These are phyloP conservation scores for Vanderwaltozyma verrucispora DNA, from an alignment of 805 yeast species.

Conservation along the genomic window DNA sequence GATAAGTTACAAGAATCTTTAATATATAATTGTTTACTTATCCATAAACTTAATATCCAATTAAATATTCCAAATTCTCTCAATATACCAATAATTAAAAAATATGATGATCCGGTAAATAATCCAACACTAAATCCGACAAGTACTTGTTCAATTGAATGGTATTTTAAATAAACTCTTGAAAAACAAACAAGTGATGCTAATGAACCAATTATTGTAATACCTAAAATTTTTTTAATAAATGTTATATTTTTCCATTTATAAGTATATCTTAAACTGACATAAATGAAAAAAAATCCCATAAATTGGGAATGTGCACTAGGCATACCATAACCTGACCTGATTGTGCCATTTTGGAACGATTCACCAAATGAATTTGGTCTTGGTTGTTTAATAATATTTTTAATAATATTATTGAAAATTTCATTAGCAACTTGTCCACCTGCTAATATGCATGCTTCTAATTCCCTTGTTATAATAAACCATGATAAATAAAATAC, in stretches of 20 bases:
- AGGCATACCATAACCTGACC: conserved; percentile 88
- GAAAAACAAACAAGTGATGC: conserved; percentile 47
- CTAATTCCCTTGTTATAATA: conserved; percentile 70
- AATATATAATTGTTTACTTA: conserved; percentile 40
- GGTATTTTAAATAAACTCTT: conserved; percentile 71
- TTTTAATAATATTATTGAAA: conserved; percentile 58
- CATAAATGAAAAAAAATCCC: conserved; percentile 68
- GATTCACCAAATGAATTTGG: conserved; percentile 39
- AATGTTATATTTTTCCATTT: conserved; percentile 33
- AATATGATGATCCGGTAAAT: conserved; percentile 49
- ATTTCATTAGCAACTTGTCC: conserved; percentile 81
- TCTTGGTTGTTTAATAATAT: conserved; percentile 55
- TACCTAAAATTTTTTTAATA: conserved; percentile 24
- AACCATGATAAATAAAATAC: conserved; percentile 80
- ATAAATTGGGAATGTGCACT: conserved; percentile 94
- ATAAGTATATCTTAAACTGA: conserved; percentile 34
- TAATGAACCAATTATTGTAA: conserved; percentile 17
- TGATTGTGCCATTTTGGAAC: conserved; percentile 31
- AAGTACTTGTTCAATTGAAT: conserved; percentile 57
- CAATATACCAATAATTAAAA: conserved; percentile 38
- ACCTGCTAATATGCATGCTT: conserved; percentile 69
- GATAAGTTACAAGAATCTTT: conserved; percentile 51
- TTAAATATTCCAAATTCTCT: conserved; percentile 62
- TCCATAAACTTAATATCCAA: conserved; percentile 50
- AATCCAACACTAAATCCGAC: conserved; percentile 64